Conservation (phyloP, 352 stramenopile species). For the Phytophthora lateralis region DNA sequence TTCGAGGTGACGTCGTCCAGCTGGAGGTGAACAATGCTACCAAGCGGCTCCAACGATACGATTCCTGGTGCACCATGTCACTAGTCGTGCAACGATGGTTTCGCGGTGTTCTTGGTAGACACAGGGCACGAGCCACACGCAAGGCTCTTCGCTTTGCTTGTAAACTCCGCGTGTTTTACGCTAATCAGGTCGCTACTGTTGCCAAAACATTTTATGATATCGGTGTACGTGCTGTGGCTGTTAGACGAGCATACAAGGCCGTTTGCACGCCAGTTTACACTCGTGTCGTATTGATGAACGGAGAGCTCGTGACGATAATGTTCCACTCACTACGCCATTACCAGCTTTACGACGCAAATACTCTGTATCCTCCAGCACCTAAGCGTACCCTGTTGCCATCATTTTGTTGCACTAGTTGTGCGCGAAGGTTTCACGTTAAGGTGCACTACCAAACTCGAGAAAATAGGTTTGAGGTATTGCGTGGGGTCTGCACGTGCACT, state of each 20-base stretch:
- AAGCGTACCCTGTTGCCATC: slow-evolving; percentile 15
- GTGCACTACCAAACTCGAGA: slow-evolving; percentile 26
- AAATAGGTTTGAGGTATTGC: slow-evolving; percentile 38
- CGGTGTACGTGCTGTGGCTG: slow-evolving; percentile 31
- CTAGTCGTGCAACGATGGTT: slow-evolving; percentile 66
- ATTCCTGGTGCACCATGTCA: slow-evolving; percentile 58
- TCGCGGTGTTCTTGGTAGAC: slow-evolving; percentile 49
- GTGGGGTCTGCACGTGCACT: slow-evolving; percentile 52
- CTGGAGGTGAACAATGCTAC: slow-evolving; percentile 65
- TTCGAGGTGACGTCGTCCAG: slow-evolving; percentile 76
- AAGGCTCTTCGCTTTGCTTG: slow-evolving; percentile 41
- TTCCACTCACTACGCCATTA: slow-evolving; percentile 52
- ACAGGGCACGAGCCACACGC: slow-evolving; percentile 28
- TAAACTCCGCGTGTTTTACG: slow-evolving; percentile 39
- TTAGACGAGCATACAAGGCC: slow-evolving; percentile 35
- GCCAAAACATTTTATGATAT: slow-evolving; percentile 42
- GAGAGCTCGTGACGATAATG: slow-evolving; percentile 60
- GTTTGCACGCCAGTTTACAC: slow-evolving; percentile 53
- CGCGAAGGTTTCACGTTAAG: slow-evolving; percentile 51
- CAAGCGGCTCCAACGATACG: slow-evolving; percentile 68
- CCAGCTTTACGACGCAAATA: slow-evolving; percentile 6
- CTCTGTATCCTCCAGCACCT: neutral
- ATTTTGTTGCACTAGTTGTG: slow-evolving; percentile 55
- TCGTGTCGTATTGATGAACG: slow-evolving; percentile 54
- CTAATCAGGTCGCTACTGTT: slow-evolving; percentile 25